phyloP scores from a whole-genome alignment of 495 filamentous ascomycete species.

The Penicillium crystallinum region DNA sequence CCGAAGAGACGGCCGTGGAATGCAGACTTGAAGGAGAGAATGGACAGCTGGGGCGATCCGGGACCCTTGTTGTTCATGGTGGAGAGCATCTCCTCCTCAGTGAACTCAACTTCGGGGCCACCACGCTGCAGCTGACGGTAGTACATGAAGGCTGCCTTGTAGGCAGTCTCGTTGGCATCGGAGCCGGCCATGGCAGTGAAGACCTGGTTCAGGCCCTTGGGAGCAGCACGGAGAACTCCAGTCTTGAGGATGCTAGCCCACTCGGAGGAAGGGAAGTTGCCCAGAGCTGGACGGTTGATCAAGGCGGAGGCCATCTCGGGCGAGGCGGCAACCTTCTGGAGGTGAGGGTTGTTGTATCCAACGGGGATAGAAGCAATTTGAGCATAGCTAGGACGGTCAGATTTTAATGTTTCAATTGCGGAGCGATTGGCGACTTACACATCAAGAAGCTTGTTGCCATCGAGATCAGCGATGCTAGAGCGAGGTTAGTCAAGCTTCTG shows the following conservation, averaged over 20 bases:
- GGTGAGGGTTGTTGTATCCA: slow-evolving; percentile 89
- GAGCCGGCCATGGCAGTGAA: slow-evolving; percentile 96
- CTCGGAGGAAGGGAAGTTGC: slow-evolving; percentile 90
- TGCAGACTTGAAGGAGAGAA: slow-evolving; percentile 85
- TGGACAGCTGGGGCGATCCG: slow-evolving; percentile 78
- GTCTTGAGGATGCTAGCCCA: slow-evolving; percentile 82
- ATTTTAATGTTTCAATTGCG: slow-evolving; percentile 8
- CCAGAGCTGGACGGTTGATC: slow-evolving; percentile 92
- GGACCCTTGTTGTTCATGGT: slow-evolving; percentile 84
- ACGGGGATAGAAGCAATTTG: slow-evolving; percentile 97
- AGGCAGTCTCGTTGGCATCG: slow-evolving; percentile 98
- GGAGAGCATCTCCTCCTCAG: slow-evolving; percentile 68
- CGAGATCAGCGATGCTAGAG: slow-evolving; percentile 75
- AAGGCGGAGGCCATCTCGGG: slow-evolving; percentile 76
- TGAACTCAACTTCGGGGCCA: slow-evolving; percentile 76
- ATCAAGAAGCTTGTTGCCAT: slow-evolving; percentile 64
- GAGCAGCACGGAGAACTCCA: slow-evolving; percentile 84
- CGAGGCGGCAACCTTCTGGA: slow-evolving; percentile 64
- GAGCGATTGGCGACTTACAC: slow-evolving; percentile 52
- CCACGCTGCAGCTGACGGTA: slow-evolving; percentile 84
- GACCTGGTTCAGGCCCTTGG: slow-evolving; percentile 88
- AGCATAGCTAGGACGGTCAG: slow-evolving; percentile 56
- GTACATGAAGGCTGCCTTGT: slow-evolving; percentile 99
- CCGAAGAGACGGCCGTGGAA: slow-evolving; percentile 98
- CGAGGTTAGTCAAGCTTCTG: slow-evolving; percentile 21